Percentiles rank a stretch among this genome's conserved stretches.
These are phyloP conservation scores for Aegle marmelos DNA, from an alignment of 345 rosid genomes.

Conservation along the genomic window DNA sequence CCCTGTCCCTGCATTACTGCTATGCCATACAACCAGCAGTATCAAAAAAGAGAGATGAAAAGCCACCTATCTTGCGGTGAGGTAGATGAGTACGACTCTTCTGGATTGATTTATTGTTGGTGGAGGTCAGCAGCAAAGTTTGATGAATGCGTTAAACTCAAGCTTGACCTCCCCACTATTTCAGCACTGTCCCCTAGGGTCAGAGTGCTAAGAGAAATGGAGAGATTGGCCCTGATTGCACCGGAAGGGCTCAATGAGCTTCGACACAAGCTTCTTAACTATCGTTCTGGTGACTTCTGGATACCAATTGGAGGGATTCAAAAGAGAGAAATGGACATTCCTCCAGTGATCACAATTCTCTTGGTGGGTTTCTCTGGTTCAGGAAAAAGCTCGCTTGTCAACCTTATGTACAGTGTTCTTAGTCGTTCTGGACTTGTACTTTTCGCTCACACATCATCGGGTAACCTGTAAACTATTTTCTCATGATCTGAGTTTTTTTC, in stretches of 20 bases:
- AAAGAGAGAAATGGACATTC: slow-evolving; percentile 53
- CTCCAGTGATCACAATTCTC: slow-evolving; percentile 47
- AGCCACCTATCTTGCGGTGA: slow-evolving; percentile 27
- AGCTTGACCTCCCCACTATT: slow-evolving; percentile 29
- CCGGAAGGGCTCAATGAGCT: slow-evolving; percentile 53
- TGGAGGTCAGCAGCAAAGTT: slow-evolving; percentile 50
- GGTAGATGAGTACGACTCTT: slow-evolving; percentile 32
- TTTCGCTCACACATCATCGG: slow-evolving; percentile 52
- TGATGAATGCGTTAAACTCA: slow-evolving; percentile 35
- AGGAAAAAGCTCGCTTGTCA: slow-evolving; percentile 62
- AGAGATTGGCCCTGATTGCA: slow-evolving; percentile 52
- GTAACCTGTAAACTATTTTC: slow-evolving; percentile 30
- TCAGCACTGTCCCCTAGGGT: slow-evolving; percentile 42
- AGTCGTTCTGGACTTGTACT: slow-evolving; percentile 54
- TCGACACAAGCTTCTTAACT: slow-evolving; percentile 44
- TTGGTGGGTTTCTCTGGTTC: slow-evolving; percentile 55
- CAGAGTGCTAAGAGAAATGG: slow-evolving; percentile 46
- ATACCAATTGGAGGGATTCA: slow-evolving; percentile 48
- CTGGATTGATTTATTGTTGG: slow-evolving; percentile 33
- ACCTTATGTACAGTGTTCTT: slow-evolving; percentile 63
- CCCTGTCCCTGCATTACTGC: too few species aligned
- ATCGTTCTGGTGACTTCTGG: slow-evolving; percentile 63
- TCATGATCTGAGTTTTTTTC: too few species aligned
- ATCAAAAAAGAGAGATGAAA: slow-evolving; percentile 27
- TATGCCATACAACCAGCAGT: background rate